These are phyloP conservation scores for Bruguiera gymnorhiza DNA, from an alignment of 345 rosid genomes.

Conservation along the genomic window DNA sequence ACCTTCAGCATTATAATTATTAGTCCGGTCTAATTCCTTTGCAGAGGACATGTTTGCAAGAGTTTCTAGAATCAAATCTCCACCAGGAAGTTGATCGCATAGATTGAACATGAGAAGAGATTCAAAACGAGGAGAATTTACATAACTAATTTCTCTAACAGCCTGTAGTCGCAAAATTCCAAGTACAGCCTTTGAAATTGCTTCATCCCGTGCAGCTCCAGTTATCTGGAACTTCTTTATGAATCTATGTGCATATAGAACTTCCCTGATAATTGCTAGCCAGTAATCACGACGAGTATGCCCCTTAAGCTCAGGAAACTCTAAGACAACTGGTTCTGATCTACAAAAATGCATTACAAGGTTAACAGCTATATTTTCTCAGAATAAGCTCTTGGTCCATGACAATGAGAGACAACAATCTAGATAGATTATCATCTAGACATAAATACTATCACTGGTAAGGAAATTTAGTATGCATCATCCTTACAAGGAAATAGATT, in stretches of 20 bases:
- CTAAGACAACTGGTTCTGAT: conserved; percentile 83
- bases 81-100: conserved; percentile 95
- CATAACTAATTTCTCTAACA: conserved; percentile 57
- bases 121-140: conserved; percentile 37
- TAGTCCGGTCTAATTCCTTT: conserved; percentile 49
- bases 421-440: background rate
- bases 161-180: conserved; percentile 85
- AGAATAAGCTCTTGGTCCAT: background rate
- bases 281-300: conserved; percentile 92
- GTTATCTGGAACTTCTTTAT: conserved; percentile 60
- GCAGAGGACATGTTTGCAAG: conserved; percentile 66
- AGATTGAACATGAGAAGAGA: conserved; percentile 81
- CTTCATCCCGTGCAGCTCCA: conserved; percentile 65
- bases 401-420: background rate
- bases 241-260: conserved; percentile 67
- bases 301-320: conserved; percentile 96
- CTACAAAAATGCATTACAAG: conserved; percentile 40
- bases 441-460: background rate
- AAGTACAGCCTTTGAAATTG: conserved; percentile 80
- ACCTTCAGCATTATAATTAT: conserved; percentile 38
- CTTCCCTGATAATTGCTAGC: conserved; percentile 75
- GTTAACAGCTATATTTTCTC: background rate
- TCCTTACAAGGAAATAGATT: conserved; percentile 81
- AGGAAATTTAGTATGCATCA: conserved; percentile 6
- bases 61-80: conserved; percentile 83